Base-by-base conservation (phyloP, 164 flowering plant genomes). In the Stephania japonica region DNA sequence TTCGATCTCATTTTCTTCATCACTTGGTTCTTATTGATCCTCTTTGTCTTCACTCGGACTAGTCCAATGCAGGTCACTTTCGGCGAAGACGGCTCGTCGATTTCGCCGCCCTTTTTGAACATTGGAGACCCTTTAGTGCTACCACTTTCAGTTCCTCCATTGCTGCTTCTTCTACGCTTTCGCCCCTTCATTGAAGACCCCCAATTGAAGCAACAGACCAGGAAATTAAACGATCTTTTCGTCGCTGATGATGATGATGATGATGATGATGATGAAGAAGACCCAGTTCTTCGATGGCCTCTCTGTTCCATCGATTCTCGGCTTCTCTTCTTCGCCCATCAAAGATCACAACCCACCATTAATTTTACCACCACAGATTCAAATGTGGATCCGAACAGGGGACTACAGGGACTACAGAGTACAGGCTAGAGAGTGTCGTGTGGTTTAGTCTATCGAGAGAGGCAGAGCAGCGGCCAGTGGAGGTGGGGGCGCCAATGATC, bases 51-150 rank as follows among this genome's bases (percentile, higher is more conserved):
- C 2, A 92, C 94, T 25, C 97, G 78, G 1, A 94, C 97, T 70
- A 92, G 98, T 2, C 97, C 97, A 63, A 94, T 94, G 75, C 98
- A 94, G 25, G 98, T 94, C 1, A 94, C 98, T 26, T 91, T 94
- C 0, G 97, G 98, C 4, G 98, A 94, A 12, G 91, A 84, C 0
- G 98, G 98, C 74, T 94, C 98, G 0, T 90, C 85, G 59, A 85
- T 89, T 6, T 93, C 98, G 1, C 80, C 81, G 0, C 90, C 65
- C 11, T 9, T 14, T 1, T 88, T 87, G 75, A 90, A 87, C 91
- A 92, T 89, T 3, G 98, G 97, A 4, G 92, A 88, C 7, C 89
- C 81, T 50, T 87, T 88, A 7, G 88, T 92, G 10, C 87, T 12
- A 9, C 6, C 6, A 1, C 61, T 19, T 1, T 1, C 18, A 1